These are phyloP conservation scores for Beta lomatogona DNA, from an alignment of 179 eudicot species.

Conservation along the genomic window DNA sequence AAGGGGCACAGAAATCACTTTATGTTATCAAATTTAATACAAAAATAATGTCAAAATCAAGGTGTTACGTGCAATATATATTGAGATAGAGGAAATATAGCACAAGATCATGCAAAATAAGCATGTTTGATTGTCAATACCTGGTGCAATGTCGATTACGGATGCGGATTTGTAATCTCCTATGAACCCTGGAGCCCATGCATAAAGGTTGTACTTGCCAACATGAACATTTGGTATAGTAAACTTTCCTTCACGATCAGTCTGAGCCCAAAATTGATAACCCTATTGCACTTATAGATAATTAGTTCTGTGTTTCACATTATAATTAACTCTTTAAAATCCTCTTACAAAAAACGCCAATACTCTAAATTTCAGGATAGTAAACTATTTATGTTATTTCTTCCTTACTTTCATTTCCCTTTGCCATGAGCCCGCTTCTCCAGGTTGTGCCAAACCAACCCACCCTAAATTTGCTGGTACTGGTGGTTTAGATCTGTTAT, in stretches of 20 bases:
- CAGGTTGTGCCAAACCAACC: conserved; percentile 62
- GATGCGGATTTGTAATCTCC: conserved; percentile 49
- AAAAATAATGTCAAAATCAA: too few species aligned
- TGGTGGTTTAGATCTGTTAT: conserved; percentile 8
- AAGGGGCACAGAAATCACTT: too few species aligned
- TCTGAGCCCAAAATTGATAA: conserved; percentile 66
- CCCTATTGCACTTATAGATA: conserved; percentile 38
- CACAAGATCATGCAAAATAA: background rate
- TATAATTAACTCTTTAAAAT: background rate
- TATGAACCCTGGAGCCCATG: conserved; percentile 55
- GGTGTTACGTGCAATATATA: too few species aligned
- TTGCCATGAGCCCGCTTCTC: conserved; percentile 66
- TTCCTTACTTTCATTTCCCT: conserved; percentile 48
- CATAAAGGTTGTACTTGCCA: conserved; percentile 51
- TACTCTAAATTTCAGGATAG: background rate
- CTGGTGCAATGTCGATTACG: conserved; percentile 41
- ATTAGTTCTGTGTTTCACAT: background rate
- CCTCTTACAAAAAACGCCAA: too few species aligned
- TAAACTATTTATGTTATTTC: background rate
- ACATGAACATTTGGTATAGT: conserved; percentile 34
- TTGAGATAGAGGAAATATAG: background rate
- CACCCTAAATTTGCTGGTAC: conserved; percentile 45
- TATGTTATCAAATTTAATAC: too few species aligned
- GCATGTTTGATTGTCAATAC: conserved; percentile 20
- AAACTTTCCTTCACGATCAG: conserved; percentile 50